Conservation (phyloP, 1,139 yeast genomes). For the Yamadazyma friedrichii region DNA sequence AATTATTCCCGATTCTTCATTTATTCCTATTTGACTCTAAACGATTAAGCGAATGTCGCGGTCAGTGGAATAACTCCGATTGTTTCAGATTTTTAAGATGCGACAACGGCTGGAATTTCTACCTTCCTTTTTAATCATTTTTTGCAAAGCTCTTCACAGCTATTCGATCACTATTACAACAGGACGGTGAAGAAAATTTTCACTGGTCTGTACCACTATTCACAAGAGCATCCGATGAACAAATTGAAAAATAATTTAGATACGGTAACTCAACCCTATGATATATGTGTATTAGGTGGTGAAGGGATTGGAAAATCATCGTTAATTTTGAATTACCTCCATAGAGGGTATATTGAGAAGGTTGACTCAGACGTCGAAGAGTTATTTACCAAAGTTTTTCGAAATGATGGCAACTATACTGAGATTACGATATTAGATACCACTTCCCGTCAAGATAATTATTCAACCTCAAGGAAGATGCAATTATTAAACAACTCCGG, state of each 20-base stretch:
- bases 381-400: slow-evolving; percentile 27
- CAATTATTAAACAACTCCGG: slow-evolving; percentile 32
- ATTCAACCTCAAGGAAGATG: slow-evolving; percentile 24
- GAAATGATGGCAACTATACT: slow-evolving; percentile 16
- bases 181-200: not conserved
- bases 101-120: slow-evolving; percentile 3
- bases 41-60: slow-evolving; percentile 2
- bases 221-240: too few species aligned
- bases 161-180: too few species aligned
- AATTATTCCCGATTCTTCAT: not conserved
- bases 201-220: too few species aligned
- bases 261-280: slow-evolving; percentile 26
- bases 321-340: slow-evolving; percentile 25
- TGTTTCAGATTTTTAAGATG: slow-evolving; percentile 1
- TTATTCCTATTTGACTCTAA: not conserved
- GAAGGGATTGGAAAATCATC: slow-evolving; percentile 31
- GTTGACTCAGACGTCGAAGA: slow-evolving; percentile 28
- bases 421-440: slow-evolving; percentile 33
- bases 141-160: not conserved
- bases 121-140: not conserved
- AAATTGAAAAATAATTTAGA: slow-evolving; percentile 18
- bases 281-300: slow-evolving; percentile 34
- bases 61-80: not conserved
- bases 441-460: slow-evolving; percentile 23
- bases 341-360: slow-evolving; percentile 20